These are phyloP conservation scores for Myxozyma nipponensis DNA, from an alignment of 805 yeast species.

Conservation along the genomic window DNA sequence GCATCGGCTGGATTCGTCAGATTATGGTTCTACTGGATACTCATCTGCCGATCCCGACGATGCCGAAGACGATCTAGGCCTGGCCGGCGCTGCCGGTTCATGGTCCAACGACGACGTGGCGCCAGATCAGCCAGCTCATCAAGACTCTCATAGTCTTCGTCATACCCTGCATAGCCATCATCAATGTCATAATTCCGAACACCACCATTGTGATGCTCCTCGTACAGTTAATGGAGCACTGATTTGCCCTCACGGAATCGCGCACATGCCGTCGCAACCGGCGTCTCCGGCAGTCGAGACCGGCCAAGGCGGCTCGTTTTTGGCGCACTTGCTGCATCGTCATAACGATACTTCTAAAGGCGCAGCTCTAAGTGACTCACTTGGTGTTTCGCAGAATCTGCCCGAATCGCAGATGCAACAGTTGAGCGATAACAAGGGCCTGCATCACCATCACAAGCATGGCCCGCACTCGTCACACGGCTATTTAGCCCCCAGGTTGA, in stretches of 20 bases:
- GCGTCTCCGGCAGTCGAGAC: background rate
- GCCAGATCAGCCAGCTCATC: background rate
- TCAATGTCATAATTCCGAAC: background rate
- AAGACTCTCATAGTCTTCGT: background rate
- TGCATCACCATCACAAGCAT: conserved; percentile 2
- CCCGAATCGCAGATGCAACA: background rate
- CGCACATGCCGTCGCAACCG: conserved; percentile 6
- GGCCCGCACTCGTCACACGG: background rate
- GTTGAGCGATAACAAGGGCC: background rate
- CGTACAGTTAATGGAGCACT: too few species aligned
- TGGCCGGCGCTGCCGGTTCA: background rate
- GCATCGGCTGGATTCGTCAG: too few species aligned
- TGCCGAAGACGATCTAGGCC: background rate
- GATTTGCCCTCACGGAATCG: conserved; percentile 2
- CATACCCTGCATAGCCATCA: background rate
- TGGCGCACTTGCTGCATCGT: background rate
- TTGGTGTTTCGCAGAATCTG: background rate
- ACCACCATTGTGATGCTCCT: too few species aligned
- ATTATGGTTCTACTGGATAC: conserved; percentile 2
- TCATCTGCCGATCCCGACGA: conserved; percentile 4
- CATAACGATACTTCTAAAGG: too few species aligned
- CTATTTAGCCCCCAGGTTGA: background rate
- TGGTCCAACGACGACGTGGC: background rate
- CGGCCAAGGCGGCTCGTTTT: background rate
- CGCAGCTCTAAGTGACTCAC: too few species aligned